These are phyloP conservation scores for Acanthamoeba lugdunensis DNA, from an alignment of 208 protist genomes.

Conservation along the genomic window DNA sequence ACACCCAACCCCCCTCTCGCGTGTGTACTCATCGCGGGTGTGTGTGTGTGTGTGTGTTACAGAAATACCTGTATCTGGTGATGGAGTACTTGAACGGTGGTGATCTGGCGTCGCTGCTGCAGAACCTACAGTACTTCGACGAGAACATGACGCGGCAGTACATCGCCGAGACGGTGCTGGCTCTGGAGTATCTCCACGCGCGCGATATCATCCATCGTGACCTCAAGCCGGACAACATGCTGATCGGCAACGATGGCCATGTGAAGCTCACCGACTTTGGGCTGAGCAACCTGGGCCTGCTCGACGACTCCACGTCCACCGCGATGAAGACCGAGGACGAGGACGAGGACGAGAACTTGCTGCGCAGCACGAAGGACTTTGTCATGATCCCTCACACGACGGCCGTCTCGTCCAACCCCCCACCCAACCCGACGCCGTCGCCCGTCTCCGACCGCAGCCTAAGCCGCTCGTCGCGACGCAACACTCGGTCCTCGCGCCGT, in stretches of 20 bases:
- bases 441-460: conserved; percentile 24
- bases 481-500: conserved; percentile 21
- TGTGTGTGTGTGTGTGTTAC: not conserved
- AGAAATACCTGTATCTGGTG: conserved; percentile 85
- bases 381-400: conserved; percentile 17
- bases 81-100: conserved; percentile 90
- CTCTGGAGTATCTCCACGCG: conserved; percentile 86
- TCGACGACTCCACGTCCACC: not conserved
- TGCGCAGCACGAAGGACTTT: conserved; percentile 6
- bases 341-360: conserved; percentile 37
- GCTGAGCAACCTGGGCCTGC: conserved; percentile 73
- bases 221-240: conserved; percentile 87
- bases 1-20: not conserved
- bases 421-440: not conserved
- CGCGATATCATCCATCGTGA: conserved; percentile 84
- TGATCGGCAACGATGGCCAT: conserved; percentile 86
- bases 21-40: conserved; percentile 18
- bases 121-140: conserved; percentile 84
- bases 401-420: not conserved
- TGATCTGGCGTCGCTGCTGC: conserved; percentile 85
- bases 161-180: conserved; percentile 85
- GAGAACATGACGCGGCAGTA: conserved; percentile 86
- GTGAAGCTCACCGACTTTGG: conserved; percentile 90
- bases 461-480: conserved; percentile 29
- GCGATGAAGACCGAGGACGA: conserved; percentile 5